A percentile compares a stretch with the other conserved stretches of the same genome.
These are phyloP conservation scores for Achaetomiella virescens DNA, from an alignment of 495 filamentous ascomycete species.

Conservation along the genomic window DNA sequence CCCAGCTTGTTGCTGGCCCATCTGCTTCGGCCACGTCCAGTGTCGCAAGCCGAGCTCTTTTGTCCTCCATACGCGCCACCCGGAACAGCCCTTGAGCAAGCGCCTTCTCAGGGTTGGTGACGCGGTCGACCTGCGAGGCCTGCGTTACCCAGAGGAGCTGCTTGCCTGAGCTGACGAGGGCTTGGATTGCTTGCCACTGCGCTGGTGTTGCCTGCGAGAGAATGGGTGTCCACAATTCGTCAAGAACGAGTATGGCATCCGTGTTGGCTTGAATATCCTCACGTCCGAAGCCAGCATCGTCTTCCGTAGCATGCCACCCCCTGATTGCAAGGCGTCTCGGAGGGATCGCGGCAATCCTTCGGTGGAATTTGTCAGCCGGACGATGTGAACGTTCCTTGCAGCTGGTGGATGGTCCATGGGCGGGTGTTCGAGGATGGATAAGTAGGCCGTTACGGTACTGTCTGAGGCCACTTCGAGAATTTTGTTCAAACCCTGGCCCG, in stretches of 20 bases:
- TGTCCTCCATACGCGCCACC: constrained; percentile 26
- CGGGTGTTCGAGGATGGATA: no score
- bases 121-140: constrained; percentile 22
- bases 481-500: no score
- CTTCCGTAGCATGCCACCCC: no score
- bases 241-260: constrained; percentile 19
- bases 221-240: constrained; percentile 19
- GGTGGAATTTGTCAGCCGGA: background rate
- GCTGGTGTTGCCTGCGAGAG: constrained; percentile 3
- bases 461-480: no score
- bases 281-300: no score
- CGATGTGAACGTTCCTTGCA: background rate
- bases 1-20: constrained; percentile 9
- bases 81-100: constrained; percentile 29
- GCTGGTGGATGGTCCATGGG: no score
- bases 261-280: background rate
- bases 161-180: constrained; percentile 8
- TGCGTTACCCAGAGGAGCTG: constrained; percentile 33
- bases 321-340: background rate
- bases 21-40: constrained; percentile 29
- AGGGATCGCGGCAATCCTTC: background rate
- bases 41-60: constrained; percentile 18
- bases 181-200: constrained; percentile 23
- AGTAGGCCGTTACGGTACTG: no score
- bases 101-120: constrained; percentile 27